Evolutionary conservation across 179 eudicot genomes (phyloP), one percentile per base, ranked within the genome.

Genomic region (Silene noctiflora): DNA sequence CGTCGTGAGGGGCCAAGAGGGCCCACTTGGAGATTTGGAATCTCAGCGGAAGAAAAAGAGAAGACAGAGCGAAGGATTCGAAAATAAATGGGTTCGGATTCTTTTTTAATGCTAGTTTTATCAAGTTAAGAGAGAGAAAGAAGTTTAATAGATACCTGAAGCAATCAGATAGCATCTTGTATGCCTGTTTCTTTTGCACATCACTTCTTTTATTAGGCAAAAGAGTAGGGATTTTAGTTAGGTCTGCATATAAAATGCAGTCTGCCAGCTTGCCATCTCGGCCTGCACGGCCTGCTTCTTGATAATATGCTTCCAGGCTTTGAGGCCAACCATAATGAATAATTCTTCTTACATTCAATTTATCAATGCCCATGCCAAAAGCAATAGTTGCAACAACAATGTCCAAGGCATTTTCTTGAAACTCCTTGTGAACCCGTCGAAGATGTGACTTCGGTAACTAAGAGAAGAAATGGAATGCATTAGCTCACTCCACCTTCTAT

Each of bases 291-390:
- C 98, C 98, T 42, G 98, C 98, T 88, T 94, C 98, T 87, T 94
- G 98, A 79, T 94, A 92, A 83, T 94, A 94, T 35, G 98, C 94
- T 85, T 94, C 98, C 84, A 94, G 78, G 76, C 96, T 94, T 87
- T 94, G 98, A 74, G 98, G 98, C 96, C 97, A 94, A 53, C 98
- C 98, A 83, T 94, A 94, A 79, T 94, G 98, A 72, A 94, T 84
- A 53, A 94, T 92, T 83, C 96, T 90, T 69, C 97, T 84, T 35
- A 94, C 98, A 55, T 92, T 94, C 56, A 56, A 87, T 85, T 94
- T 94, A 82, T 94, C 98, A 73, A 94, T 94, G 55, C 98, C 98
- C 98, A 94, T 94, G 33, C 98, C 98, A 80, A 94, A 94, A 74
- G 98, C 98, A 84, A 94, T 85, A 24, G 98, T 94, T 44, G 98